These are phyloP conservation scores for Colletotrichum echinochloae DNA, from an alignment of 2,329 filamentous ascomycete genomes.

Conservation along the genomic window DNA sequence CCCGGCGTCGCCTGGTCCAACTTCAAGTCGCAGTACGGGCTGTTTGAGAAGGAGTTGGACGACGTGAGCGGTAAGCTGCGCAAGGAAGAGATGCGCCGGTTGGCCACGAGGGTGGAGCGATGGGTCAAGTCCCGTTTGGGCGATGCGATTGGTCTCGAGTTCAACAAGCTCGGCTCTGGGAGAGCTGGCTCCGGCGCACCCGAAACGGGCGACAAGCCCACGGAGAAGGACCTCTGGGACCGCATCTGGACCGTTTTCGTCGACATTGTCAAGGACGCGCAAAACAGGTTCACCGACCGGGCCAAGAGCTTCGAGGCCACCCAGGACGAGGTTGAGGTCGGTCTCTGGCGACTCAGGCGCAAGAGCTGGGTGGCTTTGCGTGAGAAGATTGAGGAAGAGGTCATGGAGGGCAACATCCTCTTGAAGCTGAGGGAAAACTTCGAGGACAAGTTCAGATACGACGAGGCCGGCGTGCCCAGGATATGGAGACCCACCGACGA, in stretches of 20 bases:
- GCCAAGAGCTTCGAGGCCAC: slow-evolving; percentile 95
- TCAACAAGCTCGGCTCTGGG: slow-evolving; percentile 94
- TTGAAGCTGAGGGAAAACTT: slow-evolving; percentile 98
- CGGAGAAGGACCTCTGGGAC: slow-evolving; percentile 94
- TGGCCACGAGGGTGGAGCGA: slow-evolving; percentile 90
- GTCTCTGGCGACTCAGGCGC: slow-evolving; percentile 89
- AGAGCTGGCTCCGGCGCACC: slow-evolving; percentile 85
- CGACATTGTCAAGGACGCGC: slow-evolving; percentile 85
- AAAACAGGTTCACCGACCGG: slow-evolving; percentile 85
- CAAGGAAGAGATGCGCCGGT: slow-evolving; percentile 94
- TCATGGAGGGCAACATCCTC: slow-evolving; percentile 96
- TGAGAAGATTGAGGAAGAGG: slow-evolving; percentile 94
- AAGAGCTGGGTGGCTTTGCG: slow-evolving; percentile 95
- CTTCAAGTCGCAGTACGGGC: slow-evolving; percentile 80
- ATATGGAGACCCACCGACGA: slow-evolving; percentile 98
- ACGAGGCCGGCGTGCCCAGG: slow-evolving; percentile 91
- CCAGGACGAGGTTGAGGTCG: slow-evolving; percentile 89
- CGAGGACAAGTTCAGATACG: slow-evolving; percentile 98
- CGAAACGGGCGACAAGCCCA: slow-evolving; percentile 79
- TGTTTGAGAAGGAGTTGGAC: slow-evolving; percentile 92
- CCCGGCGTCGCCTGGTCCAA: slow-evolving; percentile 88
- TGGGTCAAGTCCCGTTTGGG: slow-evolving; percentile 91
- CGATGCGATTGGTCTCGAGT: slow-evolving; percentile 91
- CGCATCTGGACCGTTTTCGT: slow-evolving; percentile 91
- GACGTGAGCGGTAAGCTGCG: slow-evolving; percentile 86